These are phyloP conservation scores for Fusarium anguioides DNA, from an alignment of 2,329 filamentous ascomycete genomes.

Conservation along the genomic window DNA sequence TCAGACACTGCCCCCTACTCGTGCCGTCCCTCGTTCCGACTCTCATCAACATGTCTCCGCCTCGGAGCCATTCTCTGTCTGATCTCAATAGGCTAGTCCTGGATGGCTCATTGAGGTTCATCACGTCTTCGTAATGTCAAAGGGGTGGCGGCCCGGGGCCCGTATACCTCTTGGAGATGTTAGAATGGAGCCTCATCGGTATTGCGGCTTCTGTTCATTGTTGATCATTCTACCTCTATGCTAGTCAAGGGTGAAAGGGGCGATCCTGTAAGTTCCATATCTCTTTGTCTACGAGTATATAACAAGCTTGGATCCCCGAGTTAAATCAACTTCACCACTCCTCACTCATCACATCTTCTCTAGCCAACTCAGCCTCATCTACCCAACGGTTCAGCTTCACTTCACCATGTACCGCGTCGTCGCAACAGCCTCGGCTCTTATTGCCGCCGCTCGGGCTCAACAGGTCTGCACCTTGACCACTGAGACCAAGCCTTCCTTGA, in stretches of 20 bases:
- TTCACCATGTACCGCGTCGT: conserved; percentile 47
- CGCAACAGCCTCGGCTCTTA: conserved; percentile 45
- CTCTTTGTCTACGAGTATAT: conserved; percentile 22
- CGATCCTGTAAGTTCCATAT: conserved; percentile 1
- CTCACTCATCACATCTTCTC: conserved; percentile 22
- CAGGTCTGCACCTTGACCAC: conserved; percentile 59
- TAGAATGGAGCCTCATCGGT: conserved; percentile 17
- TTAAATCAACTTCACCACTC: conserved; percentile 19
- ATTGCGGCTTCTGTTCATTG: conserved; percentile 15
- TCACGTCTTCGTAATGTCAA: background rate
- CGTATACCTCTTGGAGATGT: conserved; percentile 8
- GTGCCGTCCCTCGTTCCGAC: background rate
- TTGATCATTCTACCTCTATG: conserved; percentile 6
- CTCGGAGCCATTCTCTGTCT: conserved; percentile 6
- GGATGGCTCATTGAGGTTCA: background rate
- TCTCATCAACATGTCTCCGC: conserved; percentile 10
- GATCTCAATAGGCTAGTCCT: background rate
- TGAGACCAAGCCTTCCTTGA: conserved; percentile 65
- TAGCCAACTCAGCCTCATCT: conserved; percentile 19
- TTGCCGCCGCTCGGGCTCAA: conserved; percentile 55
- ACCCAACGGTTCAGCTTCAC: conserved; percentile 18
- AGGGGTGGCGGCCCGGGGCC: conserved; percentile 33
- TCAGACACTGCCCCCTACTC: conserved; percentile 9
- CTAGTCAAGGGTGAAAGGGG: background rate
- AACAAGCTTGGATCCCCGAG: conserved; percentile 20